Evolutionary conservation across 2,329 filamentous ascomycete species (phyloP).

Genomic region (Colletotrichum tabaci): DNA sequence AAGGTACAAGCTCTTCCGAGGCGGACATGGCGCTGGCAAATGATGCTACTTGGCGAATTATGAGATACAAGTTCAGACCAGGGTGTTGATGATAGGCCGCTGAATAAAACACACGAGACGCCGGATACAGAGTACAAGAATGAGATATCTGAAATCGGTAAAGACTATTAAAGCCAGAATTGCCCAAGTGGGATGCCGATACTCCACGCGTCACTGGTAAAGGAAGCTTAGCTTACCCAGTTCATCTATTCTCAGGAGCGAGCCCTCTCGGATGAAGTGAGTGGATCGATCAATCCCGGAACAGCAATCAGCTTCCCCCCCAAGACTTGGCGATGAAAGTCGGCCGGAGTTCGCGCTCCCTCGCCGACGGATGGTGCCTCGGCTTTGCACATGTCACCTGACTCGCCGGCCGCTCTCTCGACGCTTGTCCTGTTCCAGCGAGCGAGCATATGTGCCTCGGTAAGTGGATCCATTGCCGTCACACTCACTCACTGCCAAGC

Average conservation of each 20-base stretch:
- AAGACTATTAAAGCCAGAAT: not conserved
- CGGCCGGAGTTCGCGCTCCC: not conserved
- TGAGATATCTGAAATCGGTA: not conserved
- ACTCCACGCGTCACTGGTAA: not conserved
- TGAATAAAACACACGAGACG: too few species aligned
- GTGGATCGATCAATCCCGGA: not conserved
- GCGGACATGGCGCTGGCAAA: constrained; percentile 2
- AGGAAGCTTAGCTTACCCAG: constrained; percentile 14
- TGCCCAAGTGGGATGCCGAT: not conserved
- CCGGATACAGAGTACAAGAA: too few species aligned
- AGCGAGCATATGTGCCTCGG: not conserved
- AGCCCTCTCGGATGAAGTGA: not conserved
- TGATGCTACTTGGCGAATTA: not conserved
- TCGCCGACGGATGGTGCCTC: not conserved
- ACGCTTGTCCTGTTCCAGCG: not conserved
- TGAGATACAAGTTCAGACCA: not conserved
- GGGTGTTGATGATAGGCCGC: too few species aligned
- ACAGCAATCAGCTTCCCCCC: not conserved
- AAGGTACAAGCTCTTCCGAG: constrained; percentile 38
- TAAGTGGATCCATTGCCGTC: constrained; percentile 13
- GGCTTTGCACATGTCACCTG: constrained; percentile 10
- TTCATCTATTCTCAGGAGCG: not conserved
- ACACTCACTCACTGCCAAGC: too few species aligned
- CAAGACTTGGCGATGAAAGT: not conserved
- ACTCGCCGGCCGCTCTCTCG: not conserved